phyloP scores from a whole-genome alignment of 148 eudicot genomes.

The Arctostaphylos glauca region DNA sequence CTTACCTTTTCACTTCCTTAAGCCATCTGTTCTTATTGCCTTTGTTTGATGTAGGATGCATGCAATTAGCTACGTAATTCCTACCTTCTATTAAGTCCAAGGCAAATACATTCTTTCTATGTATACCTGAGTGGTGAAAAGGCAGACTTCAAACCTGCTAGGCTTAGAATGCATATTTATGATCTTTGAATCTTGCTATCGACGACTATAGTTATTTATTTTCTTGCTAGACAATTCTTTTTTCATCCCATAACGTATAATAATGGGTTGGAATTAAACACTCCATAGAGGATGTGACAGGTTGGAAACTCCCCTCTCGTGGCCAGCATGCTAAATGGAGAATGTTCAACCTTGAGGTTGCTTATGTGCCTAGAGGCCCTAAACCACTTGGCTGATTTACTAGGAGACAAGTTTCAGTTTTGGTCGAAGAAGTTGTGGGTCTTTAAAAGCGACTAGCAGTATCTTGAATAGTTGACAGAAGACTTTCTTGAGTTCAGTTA shows the following conservation, averaged over 20 bases:
- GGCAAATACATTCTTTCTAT: not conserved
- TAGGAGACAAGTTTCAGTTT: not conserved
- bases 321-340: not conserved
- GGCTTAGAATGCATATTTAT: not conserved
- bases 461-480: not conserved
- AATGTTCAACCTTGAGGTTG: not conserved
- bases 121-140: not conserved
- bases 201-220: not conserved
- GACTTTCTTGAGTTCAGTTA: not conserved
- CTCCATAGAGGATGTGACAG: not conserved
- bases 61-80: not conserved
- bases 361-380: no score
- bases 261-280: not conserved
- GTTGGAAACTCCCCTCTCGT: not conserved
- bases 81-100: not conserved
- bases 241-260: not conserved
- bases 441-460: slow-evolving; percentile 1
- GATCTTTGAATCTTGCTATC: not conserved
- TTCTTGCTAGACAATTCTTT: not conserved
- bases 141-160: not conserved
- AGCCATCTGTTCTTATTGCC: not conserved
- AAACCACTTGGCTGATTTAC: not conserved
- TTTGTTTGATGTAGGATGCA: not conserved
- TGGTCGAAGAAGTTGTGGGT: not conserved
- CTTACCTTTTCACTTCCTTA: not conserved